Percentiles rank a stretch among this genome's conserved stretches.
Conservation (phyloP, 805 yeast genomes). For the Tetrapisispora pingtungensis region DNA sequence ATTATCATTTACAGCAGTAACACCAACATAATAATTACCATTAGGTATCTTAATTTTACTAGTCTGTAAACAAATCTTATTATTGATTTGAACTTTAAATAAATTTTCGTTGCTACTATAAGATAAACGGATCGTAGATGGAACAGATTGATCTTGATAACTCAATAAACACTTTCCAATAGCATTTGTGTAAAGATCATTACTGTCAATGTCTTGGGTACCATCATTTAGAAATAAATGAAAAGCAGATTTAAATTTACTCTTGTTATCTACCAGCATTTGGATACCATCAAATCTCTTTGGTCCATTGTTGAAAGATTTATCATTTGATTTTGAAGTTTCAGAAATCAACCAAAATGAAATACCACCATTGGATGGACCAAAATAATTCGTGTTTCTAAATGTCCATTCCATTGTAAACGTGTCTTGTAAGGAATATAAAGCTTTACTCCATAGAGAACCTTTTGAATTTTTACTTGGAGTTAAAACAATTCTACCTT, state of each 20-base stretch:
- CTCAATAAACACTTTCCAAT: constrained; percentile 47
- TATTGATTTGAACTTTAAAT: constrained; percentile 59
- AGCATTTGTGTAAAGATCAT: constrained; percentile 26
- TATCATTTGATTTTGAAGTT: constrained; percentile 14
- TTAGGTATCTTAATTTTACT: constrained; percentile 39
- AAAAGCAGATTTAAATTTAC: constrained; percentile 39
- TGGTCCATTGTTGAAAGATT: constrained; percentile 45
- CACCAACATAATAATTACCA: constrained; percentile 39
- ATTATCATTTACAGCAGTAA: constrained; percentile 37
- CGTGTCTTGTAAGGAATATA: constrained; percentile 26
- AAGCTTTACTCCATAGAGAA: constrained; percentile 36
- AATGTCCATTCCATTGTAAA: constrained; percentile 56
- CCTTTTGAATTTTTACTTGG: constrained; percentile 36
- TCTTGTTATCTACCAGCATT: constrained; percentile 44
- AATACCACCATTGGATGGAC: constrained; percentile 45
- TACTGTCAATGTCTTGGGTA: constrained; percentile 23
- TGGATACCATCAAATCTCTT: constrained; percentile 54
- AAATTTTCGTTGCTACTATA: constrained; percentile 37
- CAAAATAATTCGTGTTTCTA: constrained; percentile 47
- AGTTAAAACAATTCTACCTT: constrained; percentile 46
- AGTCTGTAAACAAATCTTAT: constrained; percentile 60
- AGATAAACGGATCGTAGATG: constrained; percentile 54
- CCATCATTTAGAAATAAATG: constrained; percentile 57
- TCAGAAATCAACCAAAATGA: constrained; percentile 42
- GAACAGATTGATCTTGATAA: constrained; percentile 62